Base-by-base conservation (phyloP, 1,139 yeast genomes). In the Candida frijolesensis region DNA sequence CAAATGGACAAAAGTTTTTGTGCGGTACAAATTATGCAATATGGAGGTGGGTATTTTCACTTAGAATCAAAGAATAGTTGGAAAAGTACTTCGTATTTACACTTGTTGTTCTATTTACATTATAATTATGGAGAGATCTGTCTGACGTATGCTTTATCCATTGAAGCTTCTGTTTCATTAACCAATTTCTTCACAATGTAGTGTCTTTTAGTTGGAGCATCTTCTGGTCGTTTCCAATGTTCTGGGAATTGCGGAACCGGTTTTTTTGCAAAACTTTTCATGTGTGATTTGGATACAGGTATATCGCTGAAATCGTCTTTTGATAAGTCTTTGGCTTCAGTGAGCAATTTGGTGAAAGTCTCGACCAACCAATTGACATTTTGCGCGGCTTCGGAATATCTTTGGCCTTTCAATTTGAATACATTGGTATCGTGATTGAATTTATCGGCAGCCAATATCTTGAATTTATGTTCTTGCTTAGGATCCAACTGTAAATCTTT, bases 231-330 rank as follows among this genome's bases (percentile, higher is more conserved):
- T 63, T 82, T 84, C 99, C 99, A 94, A 46, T 78, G 82, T 55
- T 84, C 83, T 9, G 98, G 98, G 74, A 89, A 92, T 42, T 52
- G 51, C 42, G 80, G 67, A 51, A 70, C 66, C 51, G 71, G 65
- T 64, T 76, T 78, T 57, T 76, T 78, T 27, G 40, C 29, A 27
- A 29, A 42, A 37, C 71, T 63, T 54, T 76, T 72, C 66, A 74
- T 78, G 65, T 87, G 94, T 66, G 96, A 84, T 29, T 79, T 82
- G 65, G 91, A 96, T 46, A 94, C 68, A 32, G 98, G 97, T 40
- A 94, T 74, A 61, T 89, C 96, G 43, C 78, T 74, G 60, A 89
- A 88, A 55, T 88, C 94, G 44, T 78, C 76, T 15, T 47, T 50
- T 4, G 78, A 67, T 47, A 77, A 63, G 53, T 83, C 87, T 62